Evolutionary conservation across 139 green algal genomes (phyloP).

Genomic region (Chlamydomonas incerta): DNA sequence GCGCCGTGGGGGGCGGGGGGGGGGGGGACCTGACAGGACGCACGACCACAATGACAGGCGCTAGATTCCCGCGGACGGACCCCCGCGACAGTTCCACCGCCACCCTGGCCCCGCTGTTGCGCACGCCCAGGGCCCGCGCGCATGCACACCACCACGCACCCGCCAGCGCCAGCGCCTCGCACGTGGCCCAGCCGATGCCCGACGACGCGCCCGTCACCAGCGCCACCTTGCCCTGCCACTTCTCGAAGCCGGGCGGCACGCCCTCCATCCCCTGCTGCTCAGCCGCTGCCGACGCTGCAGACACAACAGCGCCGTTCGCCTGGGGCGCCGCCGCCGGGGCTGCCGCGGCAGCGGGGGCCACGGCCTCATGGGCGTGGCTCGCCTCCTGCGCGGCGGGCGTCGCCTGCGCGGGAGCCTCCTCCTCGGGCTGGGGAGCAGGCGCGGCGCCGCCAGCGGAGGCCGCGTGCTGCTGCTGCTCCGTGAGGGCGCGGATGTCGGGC

Average conservation of each 20-base stretch:
- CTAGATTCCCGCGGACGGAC: too few species aligned
- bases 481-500: slow-evolving; percentile 42
- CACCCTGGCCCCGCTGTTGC: too few species aligned
- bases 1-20: too few species aligned
- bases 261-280: background rate
- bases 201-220: slow-evolving; percentile 84
- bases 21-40: too few species aligned
- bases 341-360: background rate
- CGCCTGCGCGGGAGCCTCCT: slow-evolving; percentile 6
- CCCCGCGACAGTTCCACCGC: too few species aligned
- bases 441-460: too few species aligned
- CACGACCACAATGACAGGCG: too few species aligned
- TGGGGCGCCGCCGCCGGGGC: background rate
- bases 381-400: background rate
- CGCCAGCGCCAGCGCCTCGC: slow-evolving; percentile 64
- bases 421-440: background rate
- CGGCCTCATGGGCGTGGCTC: background rate
- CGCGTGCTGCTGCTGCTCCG: slow-evolving; percentile 5
- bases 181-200: slow-evolving; percentile 80
- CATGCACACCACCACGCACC: slow-evolving; percentile 36
- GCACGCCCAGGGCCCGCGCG: too few species aligned
- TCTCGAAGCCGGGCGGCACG: slow-evolving; percentile 48
- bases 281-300: background rate
- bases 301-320: background rate
- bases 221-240: slow-evolving; percentile 77